Evolutionary conservation across 306 rosid species (phyloP).

Genomic region (Medicago ruthenica): DNA sequence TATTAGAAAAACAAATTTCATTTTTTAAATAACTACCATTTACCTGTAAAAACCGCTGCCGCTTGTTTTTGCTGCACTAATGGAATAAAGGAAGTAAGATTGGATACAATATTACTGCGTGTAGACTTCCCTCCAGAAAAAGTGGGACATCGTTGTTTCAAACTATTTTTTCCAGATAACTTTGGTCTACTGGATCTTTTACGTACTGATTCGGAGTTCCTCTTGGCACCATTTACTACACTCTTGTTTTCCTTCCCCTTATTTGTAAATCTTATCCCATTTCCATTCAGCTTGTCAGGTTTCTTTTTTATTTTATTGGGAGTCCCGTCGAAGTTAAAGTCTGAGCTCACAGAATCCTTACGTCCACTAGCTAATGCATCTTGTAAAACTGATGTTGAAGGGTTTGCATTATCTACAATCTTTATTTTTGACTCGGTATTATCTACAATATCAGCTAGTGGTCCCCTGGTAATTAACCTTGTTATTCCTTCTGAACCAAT

Average conservation of each 20-base stretch:
- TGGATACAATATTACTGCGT: conserved; percentile 73
- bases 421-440: conserved; percentile 21
- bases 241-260: conserved; percentile 63
- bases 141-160: conserved; percentile 53
- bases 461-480: conserved; percentile 56
- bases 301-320: conserved; percentile 55
- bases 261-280: conserved; percentile 49
- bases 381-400: conserved; percentile 56
- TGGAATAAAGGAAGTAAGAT: conserved; percentile 85
- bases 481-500: conserved; percentile 45
- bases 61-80: conserved; percentile 94
- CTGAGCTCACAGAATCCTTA: conserved; percentile 61
- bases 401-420: conserved; percentile 54
- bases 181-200: conserved; percentile 60
- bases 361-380: conserved; percentile 53
- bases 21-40: conserved; percentile 14
- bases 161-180: conserved; percentile 56
- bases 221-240: conserved; percentile 54
- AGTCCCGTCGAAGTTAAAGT: conserved; percentile 59
- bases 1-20: conserved; percentile 29
- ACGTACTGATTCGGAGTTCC: conserved; percentile 55
- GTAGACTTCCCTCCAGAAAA: conserved; percentile 54
- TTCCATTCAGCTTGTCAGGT: conserved; percentile 50
- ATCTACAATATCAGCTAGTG: conserved; percentile 64
- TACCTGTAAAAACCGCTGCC: conserved; percentile 74